phyloP scores from a whole-genome alignment of 768 basidiomycete species.

The Amanita jacksonii region DNA sequence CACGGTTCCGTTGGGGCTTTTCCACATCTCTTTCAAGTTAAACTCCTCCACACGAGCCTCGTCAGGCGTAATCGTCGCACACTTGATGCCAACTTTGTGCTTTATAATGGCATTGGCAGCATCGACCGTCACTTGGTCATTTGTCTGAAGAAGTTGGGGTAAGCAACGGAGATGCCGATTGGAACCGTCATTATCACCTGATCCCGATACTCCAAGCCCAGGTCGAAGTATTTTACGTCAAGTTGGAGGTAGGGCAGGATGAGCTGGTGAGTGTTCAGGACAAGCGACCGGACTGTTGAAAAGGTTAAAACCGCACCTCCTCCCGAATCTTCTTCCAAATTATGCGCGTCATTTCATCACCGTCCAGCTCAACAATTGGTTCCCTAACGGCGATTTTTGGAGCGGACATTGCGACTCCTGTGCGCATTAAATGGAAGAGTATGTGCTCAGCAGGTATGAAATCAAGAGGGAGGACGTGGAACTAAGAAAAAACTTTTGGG shows the following conservation, averaged over 20 bases:
- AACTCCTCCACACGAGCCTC: slow-evolving; percentile 95
- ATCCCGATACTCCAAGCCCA: slow-evolving; percentile 92
- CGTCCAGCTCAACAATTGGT: slow-evolving; percentile 91
- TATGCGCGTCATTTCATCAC: slow-evolving; percentile 98
- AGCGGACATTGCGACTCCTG: slow-evolving; percentile 3
- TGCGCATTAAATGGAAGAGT: no score
- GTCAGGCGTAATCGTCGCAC: slow-evolving; percentile 98
- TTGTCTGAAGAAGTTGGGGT: slow-evolving; percentile 44
- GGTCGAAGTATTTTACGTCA: slow-evolving; percentile 97
- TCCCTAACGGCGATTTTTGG: slow-evolving; percentile 79
- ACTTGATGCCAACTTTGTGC: slow-evolving; percentile 97
- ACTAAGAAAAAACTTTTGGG: no score
- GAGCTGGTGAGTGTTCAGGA: slow-evolving; percentile 43
- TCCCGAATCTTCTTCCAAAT: slow-evolving; percentile 98
- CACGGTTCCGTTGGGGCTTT: slow-evolving; percentile 91
- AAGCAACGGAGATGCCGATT: background rate
- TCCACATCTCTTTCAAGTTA: slow-evolving; percentile 99
- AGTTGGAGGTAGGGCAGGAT: slow-evolving; percentile 92
- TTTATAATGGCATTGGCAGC: slow-evolving; percentile 91
- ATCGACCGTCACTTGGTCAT: slow-evolving; percentile 88
- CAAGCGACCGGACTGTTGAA: background rate
- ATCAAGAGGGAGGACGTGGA: no score
- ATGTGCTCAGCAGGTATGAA: no score
- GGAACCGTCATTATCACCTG: slow-evolving; percentile 35
- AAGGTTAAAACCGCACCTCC: slow-evolving; percentile 47